These are phyloP conservation scores for Alternaria rosae DNA, from an alignment of 2,329 filamentous ascomycete species.

Conservation along the genomic window DNA sequence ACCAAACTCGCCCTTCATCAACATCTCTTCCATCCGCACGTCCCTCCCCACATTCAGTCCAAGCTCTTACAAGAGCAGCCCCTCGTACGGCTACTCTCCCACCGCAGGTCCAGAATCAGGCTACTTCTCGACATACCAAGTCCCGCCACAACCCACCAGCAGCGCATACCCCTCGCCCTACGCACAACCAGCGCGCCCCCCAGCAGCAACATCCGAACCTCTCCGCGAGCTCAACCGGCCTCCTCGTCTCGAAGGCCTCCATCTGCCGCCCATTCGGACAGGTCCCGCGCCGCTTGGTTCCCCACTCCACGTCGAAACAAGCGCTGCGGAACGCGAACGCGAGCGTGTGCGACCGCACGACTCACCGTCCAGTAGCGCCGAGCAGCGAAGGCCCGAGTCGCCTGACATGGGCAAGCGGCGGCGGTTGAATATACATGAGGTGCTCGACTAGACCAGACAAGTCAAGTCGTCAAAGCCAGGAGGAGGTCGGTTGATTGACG, in stretches of 20 bases:
- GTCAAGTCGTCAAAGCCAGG: background rate
- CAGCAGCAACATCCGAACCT: constrained; percentile 39
- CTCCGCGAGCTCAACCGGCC: constrained; percentile 34
- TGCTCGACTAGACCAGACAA: constrained; percentile 37
- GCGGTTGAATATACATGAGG: constrained; percentile 47
- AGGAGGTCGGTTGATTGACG: constrained; percentile 1
- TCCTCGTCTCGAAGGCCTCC: constrained; percentile 40
- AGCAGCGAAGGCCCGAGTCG: constrained; percentile 38
- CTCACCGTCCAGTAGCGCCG: constrained; percentile 34
- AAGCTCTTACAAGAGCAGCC: constrained; percentile 44
- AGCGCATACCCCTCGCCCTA: constrained; percentile 41
- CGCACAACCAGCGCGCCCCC: constrained; percentile 32
- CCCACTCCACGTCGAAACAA: constrained; percentile 37
- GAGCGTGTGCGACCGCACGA: constrained; percentile 39
- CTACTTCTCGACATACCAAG: constrained; percentile 44
- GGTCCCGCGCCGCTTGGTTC: constrained; percentile 41
- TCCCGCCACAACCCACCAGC: constrained; percentile 32
- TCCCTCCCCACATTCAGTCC: constrained; percentile 46
- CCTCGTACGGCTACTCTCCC: constrained; percentile 47
- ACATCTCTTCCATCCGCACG: constrained; percentile 43
- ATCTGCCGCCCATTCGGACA: constrained; percentile 48
- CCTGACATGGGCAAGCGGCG: constrained; percentile 45
- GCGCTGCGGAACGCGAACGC: constrained; percentile 27
- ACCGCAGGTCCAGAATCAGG: constrained; percentile 42
- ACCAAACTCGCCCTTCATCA: constrained; percentile 47